Evolutionary conservation across 345 rosid genomes (phyloP), one percentile per base, ranked within the genome.

Genomic region (Bruguiera sexangula): DNA sequence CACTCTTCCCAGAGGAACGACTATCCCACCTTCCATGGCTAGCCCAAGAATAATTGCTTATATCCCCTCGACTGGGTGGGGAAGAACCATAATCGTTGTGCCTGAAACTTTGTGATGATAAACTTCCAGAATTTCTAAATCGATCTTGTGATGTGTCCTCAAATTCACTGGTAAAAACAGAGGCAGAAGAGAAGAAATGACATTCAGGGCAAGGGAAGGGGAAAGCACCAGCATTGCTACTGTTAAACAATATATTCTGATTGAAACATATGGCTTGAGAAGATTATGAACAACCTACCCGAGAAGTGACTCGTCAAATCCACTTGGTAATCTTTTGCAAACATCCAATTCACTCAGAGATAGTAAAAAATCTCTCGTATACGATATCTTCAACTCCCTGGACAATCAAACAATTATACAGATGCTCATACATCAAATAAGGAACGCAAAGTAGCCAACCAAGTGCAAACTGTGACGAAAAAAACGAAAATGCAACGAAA

Each of bases 81-180:
- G 99, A 92, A 30, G 98, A 92, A 60, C 96, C 84, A 81, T 89
- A 86, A 67, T 95, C 99, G 57, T 83, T 85, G 56, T 86, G 85
- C 72, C 89, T 86, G 66, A 69, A 86, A 78, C 81, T 78, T 55
- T 85, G 91, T 27, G 85, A 76, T 22, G 86, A 77, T 65, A 86
- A 84, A 78, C 80, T 70, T 15, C 88, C 89, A 34, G 91, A 72
- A 75, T 31, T 57, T 78, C 90, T 90, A 60, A 55, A 85, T 48
- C 82, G 85, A 62, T 90, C 97, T 31, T 81, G 86, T 58, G 78
- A 82, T 66, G 86, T 70, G 74, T 87, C 94, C 79, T 85, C 88
- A 54, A 75, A 81, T 77, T 83, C 87, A 80, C 99, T 92, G 81
- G 69, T 46, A 75, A 73, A 22, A 29, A 72, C 26, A 46, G 61